Evolutionary conservation across 2,329 filamentous ascomycete species (phyloP).

Genomic region (Grosmannia clavigera): DNA sequence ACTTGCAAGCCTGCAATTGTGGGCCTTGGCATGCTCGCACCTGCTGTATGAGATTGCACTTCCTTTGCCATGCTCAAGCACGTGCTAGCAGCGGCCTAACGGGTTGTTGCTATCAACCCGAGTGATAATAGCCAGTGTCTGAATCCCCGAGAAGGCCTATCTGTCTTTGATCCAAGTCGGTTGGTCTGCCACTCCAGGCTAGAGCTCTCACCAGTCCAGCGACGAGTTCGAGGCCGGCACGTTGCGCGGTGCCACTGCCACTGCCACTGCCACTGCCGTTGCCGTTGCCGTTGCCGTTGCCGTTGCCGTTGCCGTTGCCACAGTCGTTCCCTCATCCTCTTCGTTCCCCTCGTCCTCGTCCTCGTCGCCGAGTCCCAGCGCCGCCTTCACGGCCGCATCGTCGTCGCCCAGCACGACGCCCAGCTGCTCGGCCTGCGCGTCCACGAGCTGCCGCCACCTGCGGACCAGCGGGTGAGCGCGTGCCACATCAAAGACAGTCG

Average conservation of each 20-base stretch:
- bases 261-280: too few species aligned
- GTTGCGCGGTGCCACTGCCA: too few species aligned
- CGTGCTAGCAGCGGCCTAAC: too few species aligned
- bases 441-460: slow-evolving; percentile 43
- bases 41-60: too few species aligned
- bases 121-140: too few species aligned
- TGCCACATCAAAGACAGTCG: slow-evolving; percentile 51
- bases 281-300: background rate
- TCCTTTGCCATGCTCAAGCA: too few species aligned
- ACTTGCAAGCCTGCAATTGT: background rate
- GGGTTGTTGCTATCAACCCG: too few species aligned
- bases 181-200: background rate
- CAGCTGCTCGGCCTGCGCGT: slow-evolving; percentile 23
- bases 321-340: background rate
- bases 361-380: slow-evolving; percentile 8
- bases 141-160: too few species aligned
- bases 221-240: background rate
- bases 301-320: background rate
- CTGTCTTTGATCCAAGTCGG: too few species aligned
- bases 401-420: slow-evolving; percentile 6
- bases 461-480: slow-evolving; percentile 52
- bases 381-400: slow-evolving; percentile 4
- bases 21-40: background rate
- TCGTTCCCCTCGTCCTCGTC: background rate
- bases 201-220: slow-evolving; percentile 1